Evolutionary conservation across 106 monocot genomes (phyloP).

Genomic region (Acorus calamus): DNA sequence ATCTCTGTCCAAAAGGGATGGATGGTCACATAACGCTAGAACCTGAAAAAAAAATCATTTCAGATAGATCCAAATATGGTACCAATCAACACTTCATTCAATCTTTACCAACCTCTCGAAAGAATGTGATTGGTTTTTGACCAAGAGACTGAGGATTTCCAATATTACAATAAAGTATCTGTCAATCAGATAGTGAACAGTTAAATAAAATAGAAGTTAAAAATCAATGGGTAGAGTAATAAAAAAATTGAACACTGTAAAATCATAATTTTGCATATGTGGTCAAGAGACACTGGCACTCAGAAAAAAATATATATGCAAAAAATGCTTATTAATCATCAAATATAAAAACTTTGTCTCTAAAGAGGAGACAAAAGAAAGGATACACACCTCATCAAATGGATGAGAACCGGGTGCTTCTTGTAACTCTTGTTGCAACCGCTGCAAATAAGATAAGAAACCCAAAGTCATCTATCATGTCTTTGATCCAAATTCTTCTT

Average conservation of each 20-base stretch:
- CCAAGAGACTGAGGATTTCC: slow-evolving; percentile 93
- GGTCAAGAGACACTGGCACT: background rate
- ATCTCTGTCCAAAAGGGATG: slow-evolving; percentile 53
- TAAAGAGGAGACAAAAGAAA: background rate
- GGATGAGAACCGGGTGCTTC: slow-evolving; percentile 62
- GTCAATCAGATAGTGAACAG: slow-evolving; percentile 3
- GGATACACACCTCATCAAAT: slow-evolving; percentile 65
- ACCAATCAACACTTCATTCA: background rate
- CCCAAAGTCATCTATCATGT: too few relatives aligned
- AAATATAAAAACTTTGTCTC: too few relatives aligned
- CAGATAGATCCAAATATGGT: background rate
- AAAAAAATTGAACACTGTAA: background rate
- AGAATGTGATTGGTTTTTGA: slow-evolving; percentile 80
- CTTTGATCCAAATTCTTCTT: too few relatives aligned
- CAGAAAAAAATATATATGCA: too few relatives aligned
- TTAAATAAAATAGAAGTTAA: background rate
- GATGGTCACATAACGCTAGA: slow-evolving; percentile 76
- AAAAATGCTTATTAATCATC: too few relatives aligned
- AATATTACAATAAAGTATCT: slow-evolving; percentile 94
- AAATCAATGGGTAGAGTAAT: background rate
- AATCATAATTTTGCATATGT: background rate
- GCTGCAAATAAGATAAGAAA: slow-evolving; percentile 22
- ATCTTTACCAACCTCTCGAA: slow-evolving; percentile 54
- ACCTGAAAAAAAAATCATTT: slow-evolving; percentile 35
- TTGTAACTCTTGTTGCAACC: slow-evolving; percentile 65